Evolutionary conservation across 1,284 basidiomycete species (phyloP), one percentile per base, ranked within the genome.

Genomic region (Golubevia sp.): DNA sequence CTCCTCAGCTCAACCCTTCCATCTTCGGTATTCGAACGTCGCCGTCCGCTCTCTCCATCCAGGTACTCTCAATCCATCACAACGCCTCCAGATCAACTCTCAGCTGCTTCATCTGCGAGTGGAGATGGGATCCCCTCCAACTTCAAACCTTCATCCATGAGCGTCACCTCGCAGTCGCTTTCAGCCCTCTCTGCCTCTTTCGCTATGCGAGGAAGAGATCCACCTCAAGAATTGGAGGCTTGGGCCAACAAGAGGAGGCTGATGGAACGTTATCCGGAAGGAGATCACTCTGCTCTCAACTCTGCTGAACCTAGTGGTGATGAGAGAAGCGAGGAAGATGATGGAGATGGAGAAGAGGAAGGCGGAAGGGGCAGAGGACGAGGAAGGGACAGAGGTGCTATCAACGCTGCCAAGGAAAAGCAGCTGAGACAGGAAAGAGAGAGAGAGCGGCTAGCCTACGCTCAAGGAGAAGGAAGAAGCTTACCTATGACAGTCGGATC

Each of bases 181-280:
- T 64, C 67, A 21, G 68, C 68, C 4, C 66, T 77, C 8, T 72
- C 69, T 52, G 75, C 75, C 1, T 76, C 73, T 2, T 77, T 77
- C 48, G 75, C 75, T 21, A 76, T 77, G 75, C 65, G 75, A 21
- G 75, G 75, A 4, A 65, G 73, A 21, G 75, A 76, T 2, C 55
- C 70, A 4, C 73, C 73, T 3, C 13, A 65, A 2, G 69, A 71
- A 50, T 62, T 73, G 63, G 73, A 77, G 56, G 75, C 75, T 57
- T 76, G 73, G 75, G 67, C 75, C 21, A 70, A 71, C n/a, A 71
- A 72, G 63, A 64, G 72, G 27, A 60, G 75, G n/a, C 52, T 77
- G 52, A 66, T 68, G 11, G 75, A 77, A 58, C 64, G 75, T 25
- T 77, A 76, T 51, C 75, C 75, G 1, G 67, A 77, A 49, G 75